A percentile compares a stretch with the other conserved stretches of the same genome.
These are phyloP conservation scores for Diplodia mutila DNA, from an alignment of 2,329 filamentous ascomycete species.

Conservation along the genomic window DNA sequence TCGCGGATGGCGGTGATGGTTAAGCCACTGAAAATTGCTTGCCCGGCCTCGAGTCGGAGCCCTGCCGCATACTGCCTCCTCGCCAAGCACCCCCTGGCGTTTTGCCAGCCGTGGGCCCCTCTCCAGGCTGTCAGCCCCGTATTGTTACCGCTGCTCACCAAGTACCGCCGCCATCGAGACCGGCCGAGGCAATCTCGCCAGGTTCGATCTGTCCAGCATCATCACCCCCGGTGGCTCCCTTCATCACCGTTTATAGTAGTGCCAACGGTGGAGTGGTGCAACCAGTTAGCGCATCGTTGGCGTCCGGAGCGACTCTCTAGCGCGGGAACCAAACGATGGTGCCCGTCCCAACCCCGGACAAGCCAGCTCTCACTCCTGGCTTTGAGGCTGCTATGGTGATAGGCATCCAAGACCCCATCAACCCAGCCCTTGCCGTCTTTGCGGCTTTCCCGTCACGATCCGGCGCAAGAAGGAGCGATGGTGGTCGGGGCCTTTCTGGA, in stretches of 20 bases:
- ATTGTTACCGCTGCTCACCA: not conserved
- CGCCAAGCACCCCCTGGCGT: conserved; percentile 10
- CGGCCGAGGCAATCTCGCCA: not conserved
- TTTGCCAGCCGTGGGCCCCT: not conserved
- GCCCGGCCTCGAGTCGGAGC: conserved; percentile 11
- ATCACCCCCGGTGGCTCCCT: not conserved
- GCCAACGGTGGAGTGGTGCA: not conserved
- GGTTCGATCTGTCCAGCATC: not conserved
- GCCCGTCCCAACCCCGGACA: not conserved
- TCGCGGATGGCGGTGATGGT: conserved; percentile 17
- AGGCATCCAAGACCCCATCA: not conserved
- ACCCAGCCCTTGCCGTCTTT: not conserved
- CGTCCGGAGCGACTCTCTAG: not conserved
- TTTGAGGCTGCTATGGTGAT: not conserved
- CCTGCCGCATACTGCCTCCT: not conserved
- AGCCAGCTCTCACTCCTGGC: not conserved
- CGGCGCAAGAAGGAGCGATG: not conserved
- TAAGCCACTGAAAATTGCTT: conserved; percentile 19
- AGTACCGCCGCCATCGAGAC: not conserved
- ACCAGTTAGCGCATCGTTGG: not conserved
- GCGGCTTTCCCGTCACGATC: not conserved
- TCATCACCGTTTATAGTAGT: too few relatives aligned
- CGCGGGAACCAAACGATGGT: not conserved
- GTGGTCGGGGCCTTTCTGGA: not conserved
- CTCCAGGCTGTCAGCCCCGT: not conserved